These are phyloP conservation scores for Dendrocalamus sinicus DNA, from an alignment of 176 grass and related monocot species.

Conservation along the genomic window DNA sequence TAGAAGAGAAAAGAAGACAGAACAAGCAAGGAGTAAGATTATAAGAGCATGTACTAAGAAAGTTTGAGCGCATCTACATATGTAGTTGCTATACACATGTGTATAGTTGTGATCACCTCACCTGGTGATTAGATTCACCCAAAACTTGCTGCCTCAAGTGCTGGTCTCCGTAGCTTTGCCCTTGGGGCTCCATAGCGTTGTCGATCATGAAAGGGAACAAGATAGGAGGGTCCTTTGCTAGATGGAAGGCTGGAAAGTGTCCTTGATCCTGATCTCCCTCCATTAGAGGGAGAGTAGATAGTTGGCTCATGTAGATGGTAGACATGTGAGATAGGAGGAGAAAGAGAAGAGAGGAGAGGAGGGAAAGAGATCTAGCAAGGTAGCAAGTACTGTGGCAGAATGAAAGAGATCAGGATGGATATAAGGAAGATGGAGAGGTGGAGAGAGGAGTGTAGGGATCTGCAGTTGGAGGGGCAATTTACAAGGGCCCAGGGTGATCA, in stretches of 20 bases:
- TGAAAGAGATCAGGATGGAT: constrained; percentile 48
- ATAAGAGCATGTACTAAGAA: background rate
- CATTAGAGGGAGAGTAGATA: constrained; percentile 66
- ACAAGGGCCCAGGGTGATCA: constrained; percentile 58
- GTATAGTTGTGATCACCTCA: constrained; percentile 39
- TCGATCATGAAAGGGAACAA: constrained; percentile 71
- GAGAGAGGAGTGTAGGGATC: constrained; percentile 25
- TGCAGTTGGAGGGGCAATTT: constrained; percentile 62
- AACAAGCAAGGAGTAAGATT: background rate
- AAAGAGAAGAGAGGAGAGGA: background rate
- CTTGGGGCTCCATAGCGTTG: constrained; percentile 48
- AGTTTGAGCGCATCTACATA: constrained; percentile 3
- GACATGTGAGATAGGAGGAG: constrained; percentile 42
- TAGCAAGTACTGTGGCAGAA: constrained; percentile 13
- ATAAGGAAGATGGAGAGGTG: constrained; percentile 45
- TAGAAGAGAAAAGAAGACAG: constrained; percentile 40
- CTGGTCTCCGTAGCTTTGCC: constrained; percentile 50
- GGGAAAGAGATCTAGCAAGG: constrained; percentile 34
- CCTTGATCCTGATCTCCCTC: constrained; percentile 74
- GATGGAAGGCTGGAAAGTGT: constrained; percentile 58
- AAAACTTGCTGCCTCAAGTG: constrained; percentile 44
- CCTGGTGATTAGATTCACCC: constrained; percentile 51
- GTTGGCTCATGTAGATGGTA: constrained; percentile 77
- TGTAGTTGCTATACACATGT: background rate
- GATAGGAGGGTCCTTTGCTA: constrained; percentile 58